A percentile compares a stretch with the other conserved stretches of the same genome.
Conservation (phyloP, 1,284 basidiomycete species). For the Testicularia cyperi region DNA sequence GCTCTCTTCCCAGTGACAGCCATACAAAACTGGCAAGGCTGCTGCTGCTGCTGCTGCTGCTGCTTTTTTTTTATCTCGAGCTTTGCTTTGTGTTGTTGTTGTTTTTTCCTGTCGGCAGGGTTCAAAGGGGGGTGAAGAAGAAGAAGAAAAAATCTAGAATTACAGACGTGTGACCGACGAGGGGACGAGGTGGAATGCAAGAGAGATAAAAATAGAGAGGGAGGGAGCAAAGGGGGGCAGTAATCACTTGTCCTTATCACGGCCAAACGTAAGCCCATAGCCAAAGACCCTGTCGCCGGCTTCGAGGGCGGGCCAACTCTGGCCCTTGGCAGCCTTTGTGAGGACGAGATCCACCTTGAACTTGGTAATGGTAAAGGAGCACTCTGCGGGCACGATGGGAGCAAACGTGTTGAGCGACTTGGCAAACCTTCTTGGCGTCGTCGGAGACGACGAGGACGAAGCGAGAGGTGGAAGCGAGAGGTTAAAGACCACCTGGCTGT, state of each 20-base stretch:
- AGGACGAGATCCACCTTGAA: slow-evolving; percentile 59
- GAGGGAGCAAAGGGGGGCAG: too few species aligned
- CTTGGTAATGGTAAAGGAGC: slow-evolving; percentile 48
- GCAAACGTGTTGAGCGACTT: slow-evolving; percentile 44
- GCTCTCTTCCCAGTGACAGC: too few species aligned
- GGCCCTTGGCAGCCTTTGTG: slow-evolving; percentile 42
- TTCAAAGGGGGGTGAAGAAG: too few species aligned
- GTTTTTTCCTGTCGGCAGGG: too few species aligned
- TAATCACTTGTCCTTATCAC: slow-evolving; percentile 42
- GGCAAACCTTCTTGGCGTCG: slow-evolving; percentile 41
- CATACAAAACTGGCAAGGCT: too few species aligned
- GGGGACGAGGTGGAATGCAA: too few species aligned
- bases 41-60: too few species aligned
- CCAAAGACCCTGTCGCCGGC: slow-evolving; percentile 45
- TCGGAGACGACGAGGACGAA: slow-evolving; percentile 16
- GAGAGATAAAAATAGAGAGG: too few species aligned
- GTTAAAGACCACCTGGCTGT: slow-evolving; percentile 43
- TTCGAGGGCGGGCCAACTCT: slow-evolving; percentile 57
- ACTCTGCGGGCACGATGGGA: slow-evolving; percentile 33
- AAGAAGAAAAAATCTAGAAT: too few species aligned
- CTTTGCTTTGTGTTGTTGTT: too few species aligned
- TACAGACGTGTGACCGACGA: too few species aligned
- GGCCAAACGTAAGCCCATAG: slow-evolving; percentile 57
- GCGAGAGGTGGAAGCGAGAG: slow-evolving; percentile 43
- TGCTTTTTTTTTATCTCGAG: too few species aligned